A percentile compares a stretch with the other conserved stretches of the same genome.
phyloP scores from a whole-genome alignment of 371 early-diverging fungal genomes.

The Zychaea mexicana region DNA sequence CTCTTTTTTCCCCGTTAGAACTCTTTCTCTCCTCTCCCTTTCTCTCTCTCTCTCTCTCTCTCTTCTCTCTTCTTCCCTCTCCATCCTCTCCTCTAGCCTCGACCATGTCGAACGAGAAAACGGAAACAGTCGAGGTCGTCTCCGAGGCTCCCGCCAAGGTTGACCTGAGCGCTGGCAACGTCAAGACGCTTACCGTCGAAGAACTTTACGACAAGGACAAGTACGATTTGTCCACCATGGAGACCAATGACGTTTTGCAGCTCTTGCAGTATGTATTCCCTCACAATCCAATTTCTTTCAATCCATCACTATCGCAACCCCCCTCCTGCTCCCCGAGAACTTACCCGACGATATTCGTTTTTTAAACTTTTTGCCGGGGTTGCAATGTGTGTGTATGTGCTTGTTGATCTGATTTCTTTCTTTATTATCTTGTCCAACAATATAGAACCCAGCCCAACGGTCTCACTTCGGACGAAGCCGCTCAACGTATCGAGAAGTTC shows the following conservation, averaged over 20 bases:
- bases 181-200: conserved; percentile 43
- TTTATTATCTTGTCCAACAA: conserved; percentile 17
- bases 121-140: conserved; percentile 14
- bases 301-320: neutral
- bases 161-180: conserved; percentile 15
- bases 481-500: conserved; percentile 62
- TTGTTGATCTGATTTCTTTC: conserved; percentile 2
- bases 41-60: conserved; percentile 7
- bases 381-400: neutral
- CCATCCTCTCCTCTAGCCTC: neutral
- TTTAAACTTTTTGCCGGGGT: conserved; percentile 1
- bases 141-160: conserved; percentile 8
- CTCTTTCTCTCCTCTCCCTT: conserved; percentile 1
- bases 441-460: conserved; percentile 56
- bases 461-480: conserved; percentile 60
- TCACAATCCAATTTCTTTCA: conserved; percentile 2
- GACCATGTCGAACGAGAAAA: conserved; percentile 28
- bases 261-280: conserved; percentile 56
- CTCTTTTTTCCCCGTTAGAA: neutral
- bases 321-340: neutral
- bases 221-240: conserved; percentile 77
- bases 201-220: conserved; percentile 81
- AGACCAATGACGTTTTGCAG: conserved; percentile 59
- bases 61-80: conserved; percentile 2
- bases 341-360: neutral